phyloP scores from a whole-genome alignment of 352 stramenopile genomes.

The Pythium vanterpoolii region DNA sequence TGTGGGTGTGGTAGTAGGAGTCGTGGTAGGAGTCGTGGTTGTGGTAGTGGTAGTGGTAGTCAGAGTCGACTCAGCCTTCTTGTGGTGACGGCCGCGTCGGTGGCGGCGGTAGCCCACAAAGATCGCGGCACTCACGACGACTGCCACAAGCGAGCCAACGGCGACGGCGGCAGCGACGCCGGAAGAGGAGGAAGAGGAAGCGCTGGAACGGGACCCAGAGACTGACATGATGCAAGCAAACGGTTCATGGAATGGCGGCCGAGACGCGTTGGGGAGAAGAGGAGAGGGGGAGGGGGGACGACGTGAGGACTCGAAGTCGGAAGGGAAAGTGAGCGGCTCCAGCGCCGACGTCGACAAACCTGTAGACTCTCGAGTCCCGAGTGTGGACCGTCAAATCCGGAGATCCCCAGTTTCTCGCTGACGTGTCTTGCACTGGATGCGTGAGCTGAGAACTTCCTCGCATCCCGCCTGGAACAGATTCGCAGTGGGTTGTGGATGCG shows the following conservation, averaged over 20 bases:
- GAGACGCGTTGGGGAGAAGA: background rate
- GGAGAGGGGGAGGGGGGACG: background rate
- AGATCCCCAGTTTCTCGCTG: too few relatives aligned
- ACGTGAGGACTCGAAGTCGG: background rate
- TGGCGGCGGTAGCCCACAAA: conserved; percentile 4
- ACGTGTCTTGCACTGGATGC: too few relatives aligned
- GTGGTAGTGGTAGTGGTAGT: background rate
- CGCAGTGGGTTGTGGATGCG: too few relatives aligned
- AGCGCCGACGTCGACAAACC: background rate
- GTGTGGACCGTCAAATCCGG: conserved; percentile 1
- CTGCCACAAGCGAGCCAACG: conserved; percentile 2
- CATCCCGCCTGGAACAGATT: too few relatives aligned
- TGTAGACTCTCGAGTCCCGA: background rate
- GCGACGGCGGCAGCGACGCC: background rate
- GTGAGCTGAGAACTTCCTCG: too few relatives aligned
- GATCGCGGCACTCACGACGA: conserved; percentile 4
- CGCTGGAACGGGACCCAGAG: conserved; percentile 5
- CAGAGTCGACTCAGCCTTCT: background rate
- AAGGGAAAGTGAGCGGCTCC: conserved; percentile 2
- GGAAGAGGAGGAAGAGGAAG: background rate
- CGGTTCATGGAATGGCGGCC: conserved; percentile 2
- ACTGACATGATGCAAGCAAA: conserved; percentile 1
- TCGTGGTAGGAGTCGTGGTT: background rate
- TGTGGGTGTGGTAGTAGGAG: background rate
- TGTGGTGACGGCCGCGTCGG: background rate